phyloP scores from a whole-genome alignment of 805 yeast species.

The Kuraishia ogatae region DNA sequence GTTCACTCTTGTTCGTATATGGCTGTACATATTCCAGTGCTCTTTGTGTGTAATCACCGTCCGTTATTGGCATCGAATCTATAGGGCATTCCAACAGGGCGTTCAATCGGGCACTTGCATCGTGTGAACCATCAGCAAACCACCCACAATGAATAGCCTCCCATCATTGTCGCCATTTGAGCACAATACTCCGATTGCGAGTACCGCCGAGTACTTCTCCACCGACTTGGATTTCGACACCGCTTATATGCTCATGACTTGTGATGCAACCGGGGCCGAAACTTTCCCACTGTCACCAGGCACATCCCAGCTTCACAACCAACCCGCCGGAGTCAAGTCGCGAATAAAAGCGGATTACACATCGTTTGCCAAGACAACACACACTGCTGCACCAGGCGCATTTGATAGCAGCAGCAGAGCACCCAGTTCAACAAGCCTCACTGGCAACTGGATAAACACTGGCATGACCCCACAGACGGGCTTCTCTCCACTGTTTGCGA shows the following conservation, averaged over 20 bases:
- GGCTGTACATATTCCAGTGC: too few relatives aligned
- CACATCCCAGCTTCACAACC: neutral
- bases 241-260: conserved; percentile 23
- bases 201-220: neutral
- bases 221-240: conserved; percentile 26
- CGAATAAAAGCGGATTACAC: neutral
- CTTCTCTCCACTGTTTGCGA: neutral
- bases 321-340: neutral
- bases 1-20: too few relatives aligned
- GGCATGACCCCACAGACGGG: neutral
- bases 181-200: conserved; percentile 2
- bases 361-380: neutral
- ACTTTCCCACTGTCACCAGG: neutral
- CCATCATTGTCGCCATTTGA: conserved; percentile 5
- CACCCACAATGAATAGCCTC: neutral
- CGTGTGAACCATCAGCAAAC: too few relatives aligned
- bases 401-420: neutral
- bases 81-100: too few relatives aligned
- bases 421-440: neutral
- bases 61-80: too few relatives aligned
- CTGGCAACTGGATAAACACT: neutral
- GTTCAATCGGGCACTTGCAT: too few relatives aligned
- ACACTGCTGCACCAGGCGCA: neutral
- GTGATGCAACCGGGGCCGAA: neutral
- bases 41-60: too few relatives aligned